These are phyloP conservation scores for Kodamaea anthophila DNA, from an alignment of 1,139 yeast species.

Conservation along the genomic window DNA sequence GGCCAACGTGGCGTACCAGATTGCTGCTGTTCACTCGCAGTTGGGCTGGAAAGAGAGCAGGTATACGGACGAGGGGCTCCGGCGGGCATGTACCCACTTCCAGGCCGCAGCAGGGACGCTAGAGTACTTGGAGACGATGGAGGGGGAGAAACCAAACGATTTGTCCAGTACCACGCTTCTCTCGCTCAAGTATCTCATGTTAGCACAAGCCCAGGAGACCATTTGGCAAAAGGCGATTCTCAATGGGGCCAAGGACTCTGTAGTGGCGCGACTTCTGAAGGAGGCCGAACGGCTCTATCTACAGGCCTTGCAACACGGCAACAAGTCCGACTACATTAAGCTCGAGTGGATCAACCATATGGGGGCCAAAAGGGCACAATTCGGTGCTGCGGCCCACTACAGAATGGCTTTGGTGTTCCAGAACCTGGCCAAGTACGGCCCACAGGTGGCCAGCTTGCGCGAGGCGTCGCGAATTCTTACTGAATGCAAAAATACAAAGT, in stretches of 20 bases:
- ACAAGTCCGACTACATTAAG: constrained; percentile 45
- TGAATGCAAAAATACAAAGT: constrained; percentile 37
- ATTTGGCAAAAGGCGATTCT: constrained; percentile 70
- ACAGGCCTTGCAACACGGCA: constrained; percentile 39
- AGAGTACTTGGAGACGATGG: constrained; percentile 8
- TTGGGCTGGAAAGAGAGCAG: constrained; percentile 43
- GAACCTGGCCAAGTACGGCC: constrained; percentile 55
- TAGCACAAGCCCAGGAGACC: constrained; percentile 86
- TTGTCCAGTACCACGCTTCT: constrained; percentile 22
- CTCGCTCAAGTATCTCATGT: constrained; percentile 39
- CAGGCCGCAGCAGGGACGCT: constrained; percentile 73
- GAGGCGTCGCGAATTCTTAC: constrained; percentile 28
- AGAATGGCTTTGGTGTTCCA: constrained; percentile 50
- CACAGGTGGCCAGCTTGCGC: constrained; percentile 55
- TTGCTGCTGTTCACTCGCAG: constrained; percentile 59
- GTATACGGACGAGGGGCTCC: constrained; percentile 49
- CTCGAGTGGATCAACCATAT: constrained; percentile 63
- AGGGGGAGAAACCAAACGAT: constrained; percentile 15
- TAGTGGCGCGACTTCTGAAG: constrained; percentile 57
- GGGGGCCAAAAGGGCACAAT: constrained; percentile 54
- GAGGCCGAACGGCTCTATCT: constrained; percentile 58
- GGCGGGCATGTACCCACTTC: constrained; percentile 56
- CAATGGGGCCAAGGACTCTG: constrained; percentile 49
- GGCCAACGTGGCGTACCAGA: constrained; percentile 58
- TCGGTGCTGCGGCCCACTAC: constrained; percentile 63